Conservation (phyloP, 2,329 filamentous ascomycete genomes). For the Nigrospora sphaerica region DNA sequence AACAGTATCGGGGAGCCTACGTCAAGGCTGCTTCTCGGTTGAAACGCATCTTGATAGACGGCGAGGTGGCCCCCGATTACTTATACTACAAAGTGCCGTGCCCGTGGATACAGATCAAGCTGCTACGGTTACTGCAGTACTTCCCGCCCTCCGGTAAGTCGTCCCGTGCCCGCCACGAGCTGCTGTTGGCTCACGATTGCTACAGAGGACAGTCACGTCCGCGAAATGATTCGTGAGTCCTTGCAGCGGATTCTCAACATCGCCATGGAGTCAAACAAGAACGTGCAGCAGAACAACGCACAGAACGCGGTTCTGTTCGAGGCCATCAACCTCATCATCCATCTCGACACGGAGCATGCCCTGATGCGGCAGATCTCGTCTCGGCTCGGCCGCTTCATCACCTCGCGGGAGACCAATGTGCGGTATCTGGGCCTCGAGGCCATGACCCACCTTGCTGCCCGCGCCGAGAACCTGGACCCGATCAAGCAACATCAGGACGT, state of each 20-base stretch:
- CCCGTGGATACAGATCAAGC: conserved; percentile 95
- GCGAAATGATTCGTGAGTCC: conserved; percentile 85
- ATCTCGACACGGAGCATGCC: conserved; percentile 88
- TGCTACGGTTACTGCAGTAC: conserved; percentile 86
- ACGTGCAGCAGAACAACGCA: conserved; percentile 98
- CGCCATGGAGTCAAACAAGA: conserved; percentile 91
- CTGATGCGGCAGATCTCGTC: conserved; percentile 95
- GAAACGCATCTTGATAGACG: conserved; percentile 85
- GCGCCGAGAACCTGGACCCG: conserved; percentile 87
- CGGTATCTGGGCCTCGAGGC: conserved; percentile 92
- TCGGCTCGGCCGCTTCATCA: conserved; percentile 88
- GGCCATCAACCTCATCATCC: conserved; percentile 96
- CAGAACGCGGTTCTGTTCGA: conserved; percentile 98
- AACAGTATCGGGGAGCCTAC: conserved; percentile 90
- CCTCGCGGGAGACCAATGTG: conserved; percentile 94
- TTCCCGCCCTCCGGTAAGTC: conserved; percentile 81
- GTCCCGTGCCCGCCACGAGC: neutral
- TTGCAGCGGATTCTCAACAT: conserved; percentile 85
- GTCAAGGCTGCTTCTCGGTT: conserved; percentile 85
- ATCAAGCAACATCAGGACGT: conserved; percentile 98
- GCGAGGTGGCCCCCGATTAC: conserved; percentile 84
- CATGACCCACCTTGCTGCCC: conserved; percentile 94
- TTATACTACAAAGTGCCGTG: conserved; percentile 99
- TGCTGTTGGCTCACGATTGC: conserved; percentile 1
- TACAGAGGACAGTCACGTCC: conserved; percentile 78